A percentile compares a stretch with the other conserved stretches of the same genome.
These are phyloP conservation scores for Bauhinia variegata DNA, from an alignment of 306 rosid genomes.

Conservation along the genomic window DNA sequence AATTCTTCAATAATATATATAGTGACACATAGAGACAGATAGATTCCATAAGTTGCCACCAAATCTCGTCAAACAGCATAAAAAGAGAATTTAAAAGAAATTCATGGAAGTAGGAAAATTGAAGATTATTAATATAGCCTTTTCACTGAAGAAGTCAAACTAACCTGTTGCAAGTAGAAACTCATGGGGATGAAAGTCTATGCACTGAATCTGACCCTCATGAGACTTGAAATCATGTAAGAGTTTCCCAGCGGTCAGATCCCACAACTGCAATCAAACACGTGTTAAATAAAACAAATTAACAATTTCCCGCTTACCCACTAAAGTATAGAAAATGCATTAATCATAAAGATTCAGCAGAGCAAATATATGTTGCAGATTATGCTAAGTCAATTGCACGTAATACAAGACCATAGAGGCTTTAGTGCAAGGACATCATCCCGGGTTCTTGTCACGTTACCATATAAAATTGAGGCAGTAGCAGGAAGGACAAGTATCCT, in stretches of 20 bases:
- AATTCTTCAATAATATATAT: not conserved
- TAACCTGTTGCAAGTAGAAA: constrained; percentile 96
- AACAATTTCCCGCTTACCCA: constrained; percentile 8
- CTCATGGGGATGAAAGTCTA: constrained; percentile 97
- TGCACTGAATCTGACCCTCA: constrained; percentile 95
- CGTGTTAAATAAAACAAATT: not conserved
- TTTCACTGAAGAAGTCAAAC: constrained; percentile 36
- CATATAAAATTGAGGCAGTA: too few species aligned
- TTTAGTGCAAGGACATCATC: not conserved
- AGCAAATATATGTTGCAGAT: constrained; percentile 5
- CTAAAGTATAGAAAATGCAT: constrained; percentile 22
- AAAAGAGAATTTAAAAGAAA: not conserved
- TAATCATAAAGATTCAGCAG: not conserved
- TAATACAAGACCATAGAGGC: constrained; percentile 25
- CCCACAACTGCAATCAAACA: constrained; percentile 92
- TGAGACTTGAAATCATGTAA: constrained; percentile 93
- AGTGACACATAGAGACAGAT: not conserved
- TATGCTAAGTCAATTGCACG: constrained; percentile 14
- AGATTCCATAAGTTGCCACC: not conserved
- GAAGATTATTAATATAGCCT: not conserved
- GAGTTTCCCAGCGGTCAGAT: constrained; percentile 95
- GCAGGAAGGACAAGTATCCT: too few species aligned
- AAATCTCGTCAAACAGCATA: constrained; percentile 3
- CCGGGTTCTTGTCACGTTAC: too few species aligned
- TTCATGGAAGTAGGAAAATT: not conserved